Conservation (phyloP, 2,329 filamentous ascomycete species). For the Chaetomium olivaceum region DNA sequence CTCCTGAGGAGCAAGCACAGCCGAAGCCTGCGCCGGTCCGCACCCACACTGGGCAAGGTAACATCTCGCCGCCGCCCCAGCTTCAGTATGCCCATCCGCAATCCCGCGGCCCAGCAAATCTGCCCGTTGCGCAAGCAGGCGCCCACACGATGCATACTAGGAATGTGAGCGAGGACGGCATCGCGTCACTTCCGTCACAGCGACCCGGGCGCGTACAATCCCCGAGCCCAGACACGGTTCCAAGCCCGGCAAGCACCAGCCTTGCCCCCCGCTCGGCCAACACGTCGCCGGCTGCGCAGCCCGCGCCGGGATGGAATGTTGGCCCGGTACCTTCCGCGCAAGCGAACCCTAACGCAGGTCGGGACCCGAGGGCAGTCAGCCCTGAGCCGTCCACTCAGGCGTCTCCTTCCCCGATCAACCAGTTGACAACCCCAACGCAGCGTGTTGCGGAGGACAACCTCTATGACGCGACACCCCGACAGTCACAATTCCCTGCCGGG, state of each 20-base stretch:
- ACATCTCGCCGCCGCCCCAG: conserved; percentile 9
- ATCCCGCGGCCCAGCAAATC: conserved; percentile 22
- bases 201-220: conserved; percentile 18
- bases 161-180: conserved; percentile 21
- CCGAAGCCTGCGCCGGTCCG: conserved; percentile 22
- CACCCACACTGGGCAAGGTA: conserved; percentile 9
- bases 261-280: conserved; percentile 13
- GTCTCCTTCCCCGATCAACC: conserved; percentile 6
- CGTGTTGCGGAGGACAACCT: conserved; percentile 36
- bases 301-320: conserved; percentile 25
- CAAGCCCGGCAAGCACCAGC: conserved; percentile 13
- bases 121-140: conserved; percentile 14
- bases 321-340: conserved; percentile 21
- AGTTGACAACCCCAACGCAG: conserved; percentile 24
- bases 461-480: conserved; percentile 39
- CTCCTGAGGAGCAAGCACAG: conserved; percentile 18
- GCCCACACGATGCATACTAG: conserved; percentile 12
- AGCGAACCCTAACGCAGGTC: neutral
- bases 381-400: conserved; percentile 27
- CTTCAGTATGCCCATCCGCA: conserved; percentile 28
- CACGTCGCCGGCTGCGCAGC: conserved; percentile 25
- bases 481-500: conserved; percentile 27
- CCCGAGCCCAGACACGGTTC: conserved; percentile 9
- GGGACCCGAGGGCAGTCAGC: conserved; percentile 26
- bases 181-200: conserved; percentile 29